These are phyloP conservation scores for Clonostachys rosea DNA, from an alignment of 2,329 filamentous ascomycete species.

Conservation along the genomic window DNA sequence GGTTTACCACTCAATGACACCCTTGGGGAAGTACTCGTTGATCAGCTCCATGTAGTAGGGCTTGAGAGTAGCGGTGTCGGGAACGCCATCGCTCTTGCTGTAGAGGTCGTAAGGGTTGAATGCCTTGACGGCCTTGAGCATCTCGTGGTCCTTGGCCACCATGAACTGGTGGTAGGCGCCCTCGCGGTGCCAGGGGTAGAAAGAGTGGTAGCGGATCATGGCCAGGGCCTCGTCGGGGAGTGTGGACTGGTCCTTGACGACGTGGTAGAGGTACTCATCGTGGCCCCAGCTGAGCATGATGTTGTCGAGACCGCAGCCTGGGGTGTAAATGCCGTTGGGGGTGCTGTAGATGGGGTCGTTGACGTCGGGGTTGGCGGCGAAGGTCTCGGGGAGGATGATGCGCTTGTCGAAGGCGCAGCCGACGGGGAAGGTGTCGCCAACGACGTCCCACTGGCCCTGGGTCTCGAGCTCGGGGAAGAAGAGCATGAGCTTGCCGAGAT, in stretches of 20 bases:
- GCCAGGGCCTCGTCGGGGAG: slow-evolving; percentile 79
- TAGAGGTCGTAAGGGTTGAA: slow-evolving; percentile 93
- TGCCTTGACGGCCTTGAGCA: slow-evolving; percentile 75
- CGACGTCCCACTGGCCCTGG: slow-evolving; percentile 90
- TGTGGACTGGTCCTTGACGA: slow-evolving; percentile 76
- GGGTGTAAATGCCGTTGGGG: slow-evolving; percentile 73
- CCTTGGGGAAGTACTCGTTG: slow-evolving; percentile 34
- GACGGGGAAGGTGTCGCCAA: slow-evolving; percentile 80
- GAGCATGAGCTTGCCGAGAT: slow-evolving; percentile 75
- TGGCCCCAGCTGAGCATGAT: slow-evolving; percentile 90
- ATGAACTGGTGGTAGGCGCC: slow-evolving; percentile 80
- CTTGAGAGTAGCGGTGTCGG: slow-evolving; percentile 72
- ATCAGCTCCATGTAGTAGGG: slow-evolving; percentile 38
- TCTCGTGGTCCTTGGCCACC: slow-evolving; percentile 73
- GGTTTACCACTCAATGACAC: slow-evolving; percentile 28
- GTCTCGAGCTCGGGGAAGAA: slow-evolving; percentile 63
- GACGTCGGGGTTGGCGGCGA: slow-evolving; percentile 71
- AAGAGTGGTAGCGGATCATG: slow-evolving; percentile 91
- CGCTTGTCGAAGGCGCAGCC: slow-evolving; percentile 69
- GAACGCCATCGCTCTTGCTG: slow-evolving; percentile 83
- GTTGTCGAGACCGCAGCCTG: slow-evolving; percentile 78
- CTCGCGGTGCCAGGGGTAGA: slow-evolving; percentile 87
- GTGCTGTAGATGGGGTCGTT: slow-evolving; percentile 68
- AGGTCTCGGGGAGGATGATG: slow-evolving; percentile 80
- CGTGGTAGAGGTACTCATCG: slow-evolving; percentile 83